Percentiles rank a stretch among this genome's conserved stretches.
Evolutionary conservation across 768 basidiomycete species (phyloP).

Genomic region (Daedalea quercina): DNA sequence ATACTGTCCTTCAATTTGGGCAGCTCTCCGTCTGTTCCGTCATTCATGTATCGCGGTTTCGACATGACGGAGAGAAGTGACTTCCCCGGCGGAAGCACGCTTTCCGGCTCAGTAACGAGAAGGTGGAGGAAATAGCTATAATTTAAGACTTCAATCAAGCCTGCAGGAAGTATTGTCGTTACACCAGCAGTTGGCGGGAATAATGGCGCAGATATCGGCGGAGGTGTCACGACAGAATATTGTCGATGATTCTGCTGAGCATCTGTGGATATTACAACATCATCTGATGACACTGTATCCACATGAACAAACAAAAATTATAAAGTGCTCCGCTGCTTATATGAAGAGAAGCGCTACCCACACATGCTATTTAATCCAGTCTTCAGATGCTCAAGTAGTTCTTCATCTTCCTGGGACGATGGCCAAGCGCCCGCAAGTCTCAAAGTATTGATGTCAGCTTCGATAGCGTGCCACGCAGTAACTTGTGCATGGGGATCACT

Average conservation of each 20-base stretch:
- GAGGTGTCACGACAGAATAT: constrained; percentile 8
- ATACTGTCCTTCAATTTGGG: constrained; percentile 42
- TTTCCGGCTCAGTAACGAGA: constrained; percentile 55
- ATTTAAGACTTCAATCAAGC: constrained; percentile 50
- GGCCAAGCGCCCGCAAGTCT: constrained; percentile 5
- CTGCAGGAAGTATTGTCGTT: constrained; percentile 37
- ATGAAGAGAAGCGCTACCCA: too few relatives aligned
- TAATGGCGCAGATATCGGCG: constrained; percentile 7
- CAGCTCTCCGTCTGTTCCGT: constrained; percentile 11
- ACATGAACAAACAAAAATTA: too few relatives aligned
- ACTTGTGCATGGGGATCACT: not conserved
- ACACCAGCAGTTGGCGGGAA: constrained; percentile 15
- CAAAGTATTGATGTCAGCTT: constrained; percentile 1
- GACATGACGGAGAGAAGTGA: constrained; percentile 59
- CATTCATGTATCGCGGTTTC: constrained; percentile 6
- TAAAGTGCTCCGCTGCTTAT: too few relatives aligned
- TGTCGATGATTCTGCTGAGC: not conserved
- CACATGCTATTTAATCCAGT: not conserved
- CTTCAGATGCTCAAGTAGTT: not conserved
- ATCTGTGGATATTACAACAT: not conserved
- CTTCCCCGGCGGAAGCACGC: constrained; percentile 65
- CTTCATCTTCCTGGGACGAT: constrained; percentile 1
- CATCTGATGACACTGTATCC: too few relatives aligned
- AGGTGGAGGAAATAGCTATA: constrained; percentile 60
- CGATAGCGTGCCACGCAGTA: not conserved